Base-by-base conservation (phyloP, 2,329 filamentous ascomycete genomes). In the Pseudonectria foliicola region DNA sequence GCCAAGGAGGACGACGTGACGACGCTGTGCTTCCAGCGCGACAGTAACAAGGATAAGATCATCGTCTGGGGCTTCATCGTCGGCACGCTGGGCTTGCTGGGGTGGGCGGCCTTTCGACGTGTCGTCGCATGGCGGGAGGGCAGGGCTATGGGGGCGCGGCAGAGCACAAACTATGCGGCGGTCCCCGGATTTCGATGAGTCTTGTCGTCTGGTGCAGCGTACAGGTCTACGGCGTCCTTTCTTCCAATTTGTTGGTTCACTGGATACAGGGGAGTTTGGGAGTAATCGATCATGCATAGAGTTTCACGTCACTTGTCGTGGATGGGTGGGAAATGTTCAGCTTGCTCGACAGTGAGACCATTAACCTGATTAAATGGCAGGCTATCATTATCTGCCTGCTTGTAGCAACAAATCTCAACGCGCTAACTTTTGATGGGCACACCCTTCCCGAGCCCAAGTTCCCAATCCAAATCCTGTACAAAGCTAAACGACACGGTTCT, bases 21-120 rank as follows among this genome's bases (percentile, higher is more conserved):
- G 27, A 77, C 77, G 18, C 66, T 69, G 52, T 82, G 77, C 55
- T 82, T 82, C 60, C 75, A 81, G 65, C 71, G 77, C 44, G 77
- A 82, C 56, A 77, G 73, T 54, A 70, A 71, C 56, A 82, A 82
- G 61, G 77, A 82, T 58, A 71, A 73, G 59, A 68, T 80, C 46
- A 80, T 82, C 25, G 77, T 82, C 4, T 77, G 77, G 70, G 70
- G 64, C 1, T 82, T 82, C 57, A 70, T 82, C 31, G 53, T 77
- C 8, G 73, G 70, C 34, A 80, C 75, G 1, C 50, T 68, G 4
- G 75, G 75, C 1, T 54, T 82, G 40, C 59, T 82, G 32, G 74
- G 68, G 16, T 81, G 76, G 75, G 74, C 77, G 6, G 72, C 63
- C 7, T 61, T 71, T 38, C 70, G 67, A 56, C 67, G 66, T 33